Evolutionary conservation across 257 asterid species (phyloP).

Genomic region (Marsdenia floribunda): DNA sequence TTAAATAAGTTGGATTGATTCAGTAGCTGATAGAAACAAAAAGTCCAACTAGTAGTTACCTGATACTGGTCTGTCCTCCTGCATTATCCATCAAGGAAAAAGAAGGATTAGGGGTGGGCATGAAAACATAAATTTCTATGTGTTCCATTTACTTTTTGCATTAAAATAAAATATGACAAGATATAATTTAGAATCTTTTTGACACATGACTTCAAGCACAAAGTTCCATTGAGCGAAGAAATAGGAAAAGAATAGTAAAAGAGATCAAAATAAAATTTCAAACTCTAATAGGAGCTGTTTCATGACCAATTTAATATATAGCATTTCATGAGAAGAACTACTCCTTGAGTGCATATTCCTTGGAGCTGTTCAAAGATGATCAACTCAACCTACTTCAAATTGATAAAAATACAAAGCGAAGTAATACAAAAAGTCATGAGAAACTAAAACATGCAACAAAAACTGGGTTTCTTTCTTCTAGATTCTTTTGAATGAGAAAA

Average conservation of each 20-base stretch:
- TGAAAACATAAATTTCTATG: background rate
- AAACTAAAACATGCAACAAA: background rate
- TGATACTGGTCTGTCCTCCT: slow-evolving; percentile 99
- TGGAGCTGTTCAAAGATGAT: background rate
- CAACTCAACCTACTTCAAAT: background rate
- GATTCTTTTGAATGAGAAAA: background rate
- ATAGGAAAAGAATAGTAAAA: background rate
- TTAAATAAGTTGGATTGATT: background rate
- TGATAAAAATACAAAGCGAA: background rate
- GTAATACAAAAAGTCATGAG: background rate
- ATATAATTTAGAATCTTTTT: background rate
- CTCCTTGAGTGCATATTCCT: background rate
- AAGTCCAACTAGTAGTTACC: slow-evolving; percentile 37
- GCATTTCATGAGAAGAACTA: no score
- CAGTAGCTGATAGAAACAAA: slow-evolving; percentile 17
- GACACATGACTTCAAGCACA: background rate
- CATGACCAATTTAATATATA: background rate
- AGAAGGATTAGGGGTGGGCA: background rate
- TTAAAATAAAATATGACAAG: background rate
- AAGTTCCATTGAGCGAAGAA: background rate
- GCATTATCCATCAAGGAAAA: slow-evolving; percentile 29
- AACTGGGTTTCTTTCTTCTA: background rate
- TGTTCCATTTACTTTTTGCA: background rate
- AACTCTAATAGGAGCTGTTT: background rate
- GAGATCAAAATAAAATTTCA: background rate